Evolutionary conservation across 2,329 filamentous ascomycete genomes (phyloP).

Genomic region (Pleomassaria siparia): DNA sequence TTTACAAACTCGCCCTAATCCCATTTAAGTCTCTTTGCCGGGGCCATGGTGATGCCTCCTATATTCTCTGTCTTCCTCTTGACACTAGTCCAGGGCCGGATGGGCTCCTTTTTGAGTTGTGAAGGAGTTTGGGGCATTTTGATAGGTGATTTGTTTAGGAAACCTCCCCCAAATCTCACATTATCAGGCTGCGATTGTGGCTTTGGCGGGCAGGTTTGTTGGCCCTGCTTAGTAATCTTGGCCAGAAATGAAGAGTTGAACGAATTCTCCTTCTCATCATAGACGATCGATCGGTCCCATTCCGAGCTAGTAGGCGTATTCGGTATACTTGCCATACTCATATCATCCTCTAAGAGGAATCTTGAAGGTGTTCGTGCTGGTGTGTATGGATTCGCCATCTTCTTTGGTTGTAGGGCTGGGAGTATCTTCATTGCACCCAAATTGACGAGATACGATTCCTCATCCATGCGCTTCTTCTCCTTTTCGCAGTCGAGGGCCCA

Average conservation of each 20-base stretch:
- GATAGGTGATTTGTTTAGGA: neutral
- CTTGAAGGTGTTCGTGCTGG: slow-evolving; percentile 35
- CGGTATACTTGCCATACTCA: slow-evolving; percentile 8
- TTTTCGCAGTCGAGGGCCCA: slow-evolving; percentile 73
- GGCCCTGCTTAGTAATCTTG: slow-evolving; percentile 42
- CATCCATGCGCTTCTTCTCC: slow-evolving; percentile 36
- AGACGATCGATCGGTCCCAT: slow-evolving; percentile 11
- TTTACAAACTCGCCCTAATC: too few species aligned
- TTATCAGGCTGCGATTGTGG: slow-evolving; percentile 27
- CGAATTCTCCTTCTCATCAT: slow-evolving; percentile 13
- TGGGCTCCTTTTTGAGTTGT: neutral
- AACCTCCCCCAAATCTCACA: neutral
- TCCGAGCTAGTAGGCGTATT: slow-evolving; percentile 16
- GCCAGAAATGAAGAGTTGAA: slow-evolving; percentile 20
- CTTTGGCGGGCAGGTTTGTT: slow-evolving; percentile 59
- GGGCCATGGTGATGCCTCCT: slow-evolving; percentile 16
- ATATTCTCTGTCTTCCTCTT: slow-evolving; percentile 9
- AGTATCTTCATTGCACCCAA: slow-evolving; percentile 21
- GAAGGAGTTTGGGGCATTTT: neutral
- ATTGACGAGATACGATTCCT: slow-evolving; percentile 35
- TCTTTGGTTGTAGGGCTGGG: slow-evolving; percentile 17
- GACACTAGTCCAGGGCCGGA: neutral
- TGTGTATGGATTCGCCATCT: slow-evolving; percentile 19
- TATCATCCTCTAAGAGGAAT: slow-evolving; percentile 6
- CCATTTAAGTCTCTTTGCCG: slow-evolving; percentile 32